These are phyloP conservation scores for Cyclotella atomus DNA, from an alignment of 108 stramenopile genomes.

Conservation along the genomic window DNA sequence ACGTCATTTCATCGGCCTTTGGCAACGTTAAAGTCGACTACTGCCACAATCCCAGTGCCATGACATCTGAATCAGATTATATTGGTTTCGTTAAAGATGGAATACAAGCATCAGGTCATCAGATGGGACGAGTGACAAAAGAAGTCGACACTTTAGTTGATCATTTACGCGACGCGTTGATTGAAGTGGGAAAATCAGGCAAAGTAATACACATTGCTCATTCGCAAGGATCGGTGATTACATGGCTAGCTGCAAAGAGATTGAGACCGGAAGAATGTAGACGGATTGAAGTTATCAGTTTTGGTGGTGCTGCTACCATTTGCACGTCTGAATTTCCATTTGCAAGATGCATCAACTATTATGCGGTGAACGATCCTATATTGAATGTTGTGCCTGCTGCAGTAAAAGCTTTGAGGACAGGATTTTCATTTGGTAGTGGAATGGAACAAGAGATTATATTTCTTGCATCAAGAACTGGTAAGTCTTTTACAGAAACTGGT, in stretches of 20 bases:
- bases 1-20: conserved; percentile 64
- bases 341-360: conserved; percentile 86
- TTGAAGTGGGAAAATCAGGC: conserved; percentile 66
- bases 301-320: conserved; percentile 58
- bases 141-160: conserved; percentile 80
- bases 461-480: conserved; percentile 41
- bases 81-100: conserved; percentile 81
- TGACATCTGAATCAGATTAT: conserved; percentile 75
- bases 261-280: conserved; percentile 70
- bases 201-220: conserved; percentile 88
- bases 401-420: conserved; percentile 71
- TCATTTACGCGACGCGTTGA: conserved; percentile 73
- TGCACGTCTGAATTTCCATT: conserved; percentile 74
- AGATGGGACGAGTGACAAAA: conserved; percentile 72
- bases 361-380: conserved; percentile 89
- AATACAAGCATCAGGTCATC: conserved; percentile 81
- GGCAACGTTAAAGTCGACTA: conserved; percentile 69
- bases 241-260: conserved; percentile 73
- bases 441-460: conserved; percentile 53
- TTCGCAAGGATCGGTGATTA: conserved; percentile 88
- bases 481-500: not conserved
- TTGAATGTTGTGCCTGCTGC: conserved; percentile 79
- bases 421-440: conserved; percentile 56
- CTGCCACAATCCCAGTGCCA: conserved; percentile 85
- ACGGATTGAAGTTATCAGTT: conserved; percentile 79